Evolutionary conservation across 1,284 basidiomycete genomes (phyloP), one percentile per base, ranked within the genome.

Genomic region (Leccinum idahoense): DNA sequence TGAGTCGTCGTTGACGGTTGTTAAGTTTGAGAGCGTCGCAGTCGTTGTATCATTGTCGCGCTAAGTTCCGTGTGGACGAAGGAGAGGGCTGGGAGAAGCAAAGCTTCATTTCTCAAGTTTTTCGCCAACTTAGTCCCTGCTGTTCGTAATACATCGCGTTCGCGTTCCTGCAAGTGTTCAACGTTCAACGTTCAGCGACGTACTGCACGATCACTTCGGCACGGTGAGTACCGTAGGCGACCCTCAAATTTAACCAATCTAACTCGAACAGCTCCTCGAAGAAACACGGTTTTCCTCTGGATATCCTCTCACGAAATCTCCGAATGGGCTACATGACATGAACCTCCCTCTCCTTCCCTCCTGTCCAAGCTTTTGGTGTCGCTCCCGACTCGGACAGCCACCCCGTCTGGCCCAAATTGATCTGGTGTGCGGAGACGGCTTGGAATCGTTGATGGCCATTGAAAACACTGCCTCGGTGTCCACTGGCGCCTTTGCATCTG

Each of bases 201-300:
- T 94, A 54, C 79, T 98, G 44, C 80, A 83, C 58, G 93, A 96
- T 65, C 98, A 98, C 75, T 89, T 98, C 18, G 74, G 69, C 18
- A 77, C 78, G 29, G 76, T 85, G 29, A 82, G 81, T 53, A 78
- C 81, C 39, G 39, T 39, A 39, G 56, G 84, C 87, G 7, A 90
- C 87, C 1, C 79, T 98, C 69, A 92, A 89, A 70, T 94, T 98
- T 66, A 94, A 97, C 76, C 1, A 41, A 2, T 59, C 59, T 59
- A 15, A 67, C 61, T 61, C 55, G 12, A 41, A 4, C 57, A 97
- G 92, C 85, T 98, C 39, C 84, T 98, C 29, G 96, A 98, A 78
- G 95, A 98, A 77, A 96, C 94, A 65, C 81, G 98, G 53, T 95
- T 98, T 72, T 83, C 89, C 1, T 91, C 93, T 65, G 96, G 96